These are phyloP conservation scores for Amphicarpaea edgeworthii DNA, from an alignment of 306 rosid genomes.

Conservation along the genomic window DNA sequence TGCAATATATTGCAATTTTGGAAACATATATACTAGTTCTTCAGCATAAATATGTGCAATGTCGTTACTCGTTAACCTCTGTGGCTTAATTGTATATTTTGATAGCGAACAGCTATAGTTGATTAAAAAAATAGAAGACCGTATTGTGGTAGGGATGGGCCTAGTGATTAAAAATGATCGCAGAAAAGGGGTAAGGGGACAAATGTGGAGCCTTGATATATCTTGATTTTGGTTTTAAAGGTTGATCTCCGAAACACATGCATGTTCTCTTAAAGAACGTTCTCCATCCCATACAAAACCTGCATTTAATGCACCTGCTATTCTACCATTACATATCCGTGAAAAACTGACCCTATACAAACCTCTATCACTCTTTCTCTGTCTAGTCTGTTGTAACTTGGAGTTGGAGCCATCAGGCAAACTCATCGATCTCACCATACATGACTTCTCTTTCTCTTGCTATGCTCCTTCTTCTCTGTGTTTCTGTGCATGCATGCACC, in stretches of 20 bases:
- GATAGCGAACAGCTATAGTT: too few relatives aligned
- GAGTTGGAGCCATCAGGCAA: not conserved
- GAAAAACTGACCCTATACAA: constrained; percentile 24
- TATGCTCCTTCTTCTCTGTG: constrained; percentile 50
- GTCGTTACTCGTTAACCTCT: not conserved
- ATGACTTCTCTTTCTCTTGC: constrained; percentile 58
- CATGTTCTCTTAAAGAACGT: constrained; percentile 88
- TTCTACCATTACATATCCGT: constrained; percentile 55
- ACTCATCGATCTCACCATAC: constrained; percentile 24
- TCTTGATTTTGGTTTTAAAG: constrained; percentile 59
- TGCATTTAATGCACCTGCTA: constrained; percentile 64
- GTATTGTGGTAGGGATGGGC: constrained; percentile 1
- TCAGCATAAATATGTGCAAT: not conserved
- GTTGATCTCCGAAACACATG: constrained; percentile 75
- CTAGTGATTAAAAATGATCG: constrained; percentile 29
- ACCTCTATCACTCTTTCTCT: constrained; percentile 18
- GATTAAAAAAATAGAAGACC: not conserved
- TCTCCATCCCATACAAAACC: constrained; percentile 55
- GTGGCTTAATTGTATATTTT: constrained; percentile 9
- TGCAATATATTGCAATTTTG: constrained; percentile 3
- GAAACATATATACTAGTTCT: not conserved
- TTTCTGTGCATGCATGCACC: constrained; percentile 73
- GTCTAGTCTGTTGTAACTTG: not conserved
- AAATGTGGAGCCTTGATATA: constrained; percentile 70
- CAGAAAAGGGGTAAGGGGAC: constrained; percentile 53